Conservation (phyloP, 768 basidiomycete species). For the Lactarius deliciosus region DNA sequence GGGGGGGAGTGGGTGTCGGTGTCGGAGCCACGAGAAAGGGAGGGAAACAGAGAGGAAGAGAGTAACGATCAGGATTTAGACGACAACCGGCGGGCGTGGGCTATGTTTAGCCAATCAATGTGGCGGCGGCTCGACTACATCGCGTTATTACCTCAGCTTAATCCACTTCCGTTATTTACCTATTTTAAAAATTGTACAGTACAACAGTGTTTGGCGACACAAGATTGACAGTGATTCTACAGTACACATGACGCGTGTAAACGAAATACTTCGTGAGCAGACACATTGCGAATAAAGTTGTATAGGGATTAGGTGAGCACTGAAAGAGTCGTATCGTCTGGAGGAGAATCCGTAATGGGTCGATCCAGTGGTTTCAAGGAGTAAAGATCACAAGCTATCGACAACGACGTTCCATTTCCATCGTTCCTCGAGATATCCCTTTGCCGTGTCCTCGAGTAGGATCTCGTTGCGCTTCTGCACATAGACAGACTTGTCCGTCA, state of each 20-base stretch:
- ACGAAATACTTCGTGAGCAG: conserved; percentile 6
- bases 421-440: conserved; percentile 80
- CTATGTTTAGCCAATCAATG: neutral
- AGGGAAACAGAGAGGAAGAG: neutral
- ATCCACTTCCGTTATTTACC: neutral
- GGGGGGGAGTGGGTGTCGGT: neutral
- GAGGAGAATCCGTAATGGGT: conserved; percentile 8
- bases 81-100: neutral
- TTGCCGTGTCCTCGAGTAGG: conserved; percentile 90
- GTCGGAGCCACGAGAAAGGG: neutral
- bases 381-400: conserved; percentile 52
- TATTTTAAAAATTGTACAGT: conserved; percentile 1
- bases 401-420: conserved; percentile 80
- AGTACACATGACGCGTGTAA: conserved; percentile 21
- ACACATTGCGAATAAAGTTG: conserved; percentile 13
- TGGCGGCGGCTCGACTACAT: neutral
- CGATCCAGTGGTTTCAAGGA: conserved; percentile 10
- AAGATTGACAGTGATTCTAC: conserved; percentile 23
- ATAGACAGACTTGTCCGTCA: conserved; percentile 96
- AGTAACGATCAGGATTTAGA: neutral
- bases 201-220: conserved; percentile 2
- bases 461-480: conserved; percentile 98
- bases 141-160: neutral
- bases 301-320: conserved; percentile 12
- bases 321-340: conserved; percentile 7